Conservation (phyloP, 345 rosid genomes). For the Erysimum cheiranthoides region DNA sequence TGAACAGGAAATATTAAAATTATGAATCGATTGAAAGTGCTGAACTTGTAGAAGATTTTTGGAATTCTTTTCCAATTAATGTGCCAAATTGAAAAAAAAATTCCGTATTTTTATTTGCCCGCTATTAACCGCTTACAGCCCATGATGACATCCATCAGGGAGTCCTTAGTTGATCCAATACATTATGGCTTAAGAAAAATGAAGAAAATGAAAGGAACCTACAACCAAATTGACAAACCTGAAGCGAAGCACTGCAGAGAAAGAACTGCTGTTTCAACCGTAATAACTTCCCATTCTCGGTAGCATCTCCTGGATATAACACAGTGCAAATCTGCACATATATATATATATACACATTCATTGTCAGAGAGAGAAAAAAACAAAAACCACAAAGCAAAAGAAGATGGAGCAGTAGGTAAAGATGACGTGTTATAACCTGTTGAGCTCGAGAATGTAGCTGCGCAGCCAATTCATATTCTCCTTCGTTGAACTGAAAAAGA, state of each 20-base stretch:
- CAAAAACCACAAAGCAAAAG: slow-evolving; percentile 9
- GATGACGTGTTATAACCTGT: slow-evolving; percentile 54
- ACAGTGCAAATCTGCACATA: slow-evolving; percentile 86
- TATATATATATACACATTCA: neutral
- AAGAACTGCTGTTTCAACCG: slow-evolving; percentile 96
- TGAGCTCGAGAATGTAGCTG: slow-evolving; percentile 84
- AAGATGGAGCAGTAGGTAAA: slow-evolving; percentile 22
- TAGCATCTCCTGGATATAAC: slow-evolving; percentile 97
- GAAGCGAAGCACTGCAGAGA: slow-evolving; percentile 98
- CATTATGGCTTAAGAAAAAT: slow-evolving; percentile 7
- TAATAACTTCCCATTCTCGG: slow-evolving; percentile 93
- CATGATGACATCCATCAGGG: slow-evolving; percentile 9
- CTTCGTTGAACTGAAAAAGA: slow-evolving; percentile 92
- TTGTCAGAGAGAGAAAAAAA: slow-evolving; percentile 11
- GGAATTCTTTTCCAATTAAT: neutral
- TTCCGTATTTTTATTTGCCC: neutral
- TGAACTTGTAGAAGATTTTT: neutral
- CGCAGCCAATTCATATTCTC: slow-evolving; percentile 91
- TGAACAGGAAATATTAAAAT: neutral
- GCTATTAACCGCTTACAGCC: neutral
- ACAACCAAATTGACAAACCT: slow-evolving; percentile 57
- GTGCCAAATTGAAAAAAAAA: slow-evolving; percentile 2
- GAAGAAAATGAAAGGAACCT: slow-evolving; percentile 31
- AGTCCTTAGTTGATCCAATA: slow-evolving; percentile 8
- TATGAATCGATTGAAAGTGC: slow-evolving; percentile 8